A percentile compares a stretch with the other conserved stretches of the same genome.
Evolutionary conservation across 805 yeast species (phyloP).

Genomic region (Saccharomycopsis capsularis): DNA sequence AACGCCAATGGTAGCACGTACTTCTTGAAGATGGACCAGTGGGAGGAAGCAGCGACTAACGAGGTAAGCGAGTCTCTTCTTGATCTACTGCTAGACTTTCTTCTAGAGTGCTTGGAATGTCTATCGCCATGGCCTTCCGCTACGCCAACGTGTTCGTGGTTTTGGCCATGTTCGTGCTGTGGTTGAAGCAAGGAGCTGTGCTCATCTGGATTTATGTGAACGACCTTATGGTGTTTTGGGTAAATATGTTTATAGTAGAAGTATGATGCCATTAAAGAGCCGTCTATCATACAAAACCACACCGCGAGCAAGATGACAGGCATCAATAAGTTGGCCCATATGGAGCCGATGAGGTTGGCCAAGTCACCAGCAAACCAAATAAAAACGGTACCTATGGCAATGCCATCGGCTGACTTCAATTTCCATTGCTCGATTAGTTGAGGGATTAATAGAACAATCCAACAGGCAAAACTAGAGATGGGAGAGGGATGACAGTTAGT

Average conservation of each 20-base stretch:
- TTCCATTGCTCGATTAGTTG: conserved; percentile 80
- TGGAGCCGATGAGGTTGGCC: conserved; percentile 57
- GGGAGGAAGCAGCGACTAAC: conserved; percentile 40
- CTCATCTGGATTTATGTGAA: conserved; percentile 19
- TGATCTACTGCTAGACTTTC: conserved; percentile 21
- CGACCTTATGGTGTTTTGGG: conserved; percentile 31
- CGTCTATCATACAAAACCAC: conserved; percentile 74
- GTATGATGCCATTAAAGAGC: conserved; percentile 49
- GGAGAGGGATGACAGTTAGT: neutral
- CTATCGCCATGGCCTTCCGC: neutral
- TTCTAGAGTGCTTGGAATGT: neutral
- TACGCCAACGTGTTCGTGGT: neutral
- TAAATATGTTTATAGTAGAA: conserved; percentile 46
- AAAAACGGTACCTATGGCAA: conserved; percentile 57
- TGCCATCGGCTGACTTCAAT: conserved; percentile 64
- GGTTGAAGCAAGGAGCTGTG: neutral
- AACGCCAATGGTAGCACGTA: conserved; percentile 54
- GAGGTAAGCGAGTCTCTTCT: conserved; percentile 47
- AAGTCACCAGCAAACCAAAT: conserved; percentile 72
- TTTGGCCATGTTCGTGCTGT: neutral
- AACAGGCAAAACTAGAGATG: conserved; percentile 52
- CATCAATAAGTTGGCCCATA: conserved; percentile 66
- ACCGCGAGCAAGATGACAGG: conserved; percentile 62
- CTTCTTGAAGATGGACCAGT: conserved; percentile 40
- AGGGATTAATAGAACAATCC: conserved; percentile 71